Base-by-base conservation (phyloP, 2,329 filamentous ascomycete species). In the Phaeosphaeria sp. region DNA sequence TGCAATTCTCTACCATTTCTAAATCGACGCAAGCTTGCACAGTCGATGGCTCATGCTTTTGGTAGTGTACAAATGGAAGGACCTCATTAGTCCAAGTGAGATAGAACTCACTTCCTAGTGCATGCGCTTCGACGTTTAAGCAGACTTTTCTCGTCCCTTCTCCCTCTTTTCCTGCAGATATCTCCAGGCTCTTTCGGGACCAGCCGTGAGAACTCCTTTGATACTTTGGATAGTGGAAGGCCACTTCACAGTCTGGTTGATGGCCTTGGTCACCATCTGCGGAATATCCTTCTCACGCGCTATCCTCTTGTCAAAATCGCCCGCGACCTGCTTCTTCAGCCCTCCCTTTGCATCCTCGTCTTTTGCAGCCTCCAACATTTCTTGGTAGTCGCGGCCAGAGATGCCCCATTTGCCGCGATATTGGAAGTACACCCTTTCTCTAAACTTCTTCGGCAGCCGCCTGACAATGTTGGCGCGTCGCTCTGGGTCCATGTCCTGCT, bases 401-500 rank as follows among this genome's bases (percentile, higher is more conserved):
- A 99, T 95, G 55, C 86, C 85, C 71, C 93, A 96, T 71, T 96
- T 94, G 74, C 90, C 89, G 76, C 97, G 93, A 77, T 97, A 99
- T 70, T 93, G 89, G 77, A 97, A 97, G 80, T 99, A 99, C 0
- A 99, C 82, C 57, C 92, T 93, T 53, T 91, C 87, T 39, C 95
- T 87, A 83, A 99, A 98, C 6, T 88, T 84, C 68, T 90, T 90
- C 3, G 95, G 95, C 11, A 99, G 82, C 13, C 95, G 89, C 5
- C 95, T 88, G 9, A 99, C 94, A 92, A 99, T 99, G 78, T 99
- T 99, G 18, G 91, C 92, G 56, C 95, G 89, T 71, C 91, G 93
- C 56, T 91, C 80, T 0, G 93, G 91, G 69, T 97, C 91, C 93
- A 98, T 96, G 71, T 98, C 93, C 77, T 99, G 95, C 43, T 85